Evolutionary conservation across 2,329 filamentous ascomycete genomes (phyloP).

Genomic region (Ophiobolus disseminans): DNA sequence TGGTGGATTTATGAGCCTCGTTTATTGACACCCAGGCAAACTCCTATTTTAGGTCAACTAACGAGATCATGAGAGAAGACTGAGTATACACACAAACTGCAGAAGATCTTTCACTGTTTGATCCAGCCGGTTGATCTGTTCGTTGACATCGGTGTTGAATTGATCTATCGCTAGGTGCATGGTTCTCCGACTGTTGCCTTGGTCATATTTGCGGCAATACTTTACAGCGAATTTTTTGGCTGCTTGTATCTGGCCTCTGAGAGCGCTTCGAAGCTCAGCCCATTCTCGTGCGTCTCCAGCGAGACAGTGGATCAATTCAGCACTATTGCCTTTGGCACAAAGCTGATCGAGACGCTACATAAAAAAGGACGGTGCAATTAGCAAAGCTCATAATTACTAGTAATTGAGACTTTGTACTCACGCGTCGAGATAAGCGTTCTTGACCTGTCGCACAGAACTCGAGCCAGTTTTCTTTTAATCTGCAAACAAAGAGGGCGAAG

Average conservation of each 20-base stretch:
- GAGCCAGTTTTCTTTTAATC: constrained; percentile 3
- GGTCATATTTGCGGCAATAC: constrained; percentile 1
- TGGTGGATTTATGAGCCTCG: constrained; percentile 15
- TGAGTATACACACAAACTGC: constrained; percentile 5
- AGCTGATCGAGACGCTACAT: constrained; percentile 5
- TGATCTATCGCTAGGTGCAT: neutral
- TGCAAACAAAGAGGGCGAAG: constrained; percentile 5
- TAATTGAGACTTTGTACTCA: constrained; percentile 1
- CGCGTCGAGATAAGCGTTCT: constrained; percentile 5
- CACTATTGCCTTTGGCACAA: neutral
- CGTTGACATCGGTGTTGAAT: neutral
- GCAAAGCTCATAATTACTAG: neutral
- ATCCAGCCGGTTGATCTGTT: constrained; percentile 4
- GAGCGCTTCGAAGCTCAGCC: constrained; percentile 2
- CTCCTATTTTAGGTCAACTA: constrained; percentile 6
- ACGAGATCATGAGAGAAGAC: neutral
- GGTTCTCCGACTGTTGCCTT: neutral
- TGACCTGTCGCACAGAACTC: neutral
- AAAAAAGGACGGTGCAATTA: neutral
- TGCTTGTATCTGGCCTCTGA: neutral
- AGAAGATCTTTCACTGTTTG: constrained; percentile 14
- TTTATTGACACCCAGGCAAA: constrained; percentile 17
- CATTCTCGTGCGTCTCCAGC: constrained; percentile 6
- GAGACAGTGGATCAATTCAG: neutral
- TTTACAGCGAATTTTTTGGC: neutral